A percentile compares a stretch with the other conserved stretches of the same genome.
These are phyloP conservation scores for Fusarium sororula DNA, from an alignment of 2,329 filamentous ascomycete species.

Conservation along the genomic window DNA sequence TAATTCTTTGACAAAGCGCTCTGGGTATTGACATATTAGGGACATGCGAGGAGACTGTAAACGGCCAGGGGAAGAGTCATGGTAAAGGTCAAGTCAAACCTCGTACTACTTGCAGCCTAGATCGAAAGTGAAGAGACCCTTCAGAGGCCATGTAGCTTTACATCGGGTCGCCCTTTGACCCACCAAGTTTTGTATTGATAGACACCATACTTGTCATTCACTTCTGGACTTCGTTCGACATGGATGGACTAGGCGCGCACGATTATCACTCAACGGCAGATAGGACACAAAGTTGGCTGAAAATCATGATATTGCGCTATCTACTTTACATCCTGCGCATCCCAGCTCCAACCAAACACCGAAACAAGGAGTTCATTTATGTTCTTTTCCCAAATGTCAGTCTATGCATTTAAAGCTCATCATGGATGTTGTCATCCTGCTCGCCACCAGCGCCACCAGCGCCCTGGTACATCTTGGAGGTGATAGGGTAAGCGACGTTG, in stretches of 20 bases:
- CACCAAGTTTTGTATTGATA: background rate
- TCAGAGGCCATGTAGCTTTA: background rate
- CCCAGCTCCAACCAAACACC: constrained; percentile 45
- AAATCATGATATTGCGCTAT: constrained; percentile 43
- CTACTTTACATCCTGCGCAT: constrained; percentile 46
- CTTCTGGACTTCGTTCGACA: background rate
- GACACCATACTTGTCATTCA: background rate
- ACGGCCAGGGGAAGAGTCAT: background rate
- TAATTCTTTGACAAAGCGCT: background rate
- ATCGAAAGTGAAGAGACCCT: background rate
- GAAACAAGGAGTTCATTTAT: constrained; percentile 40
- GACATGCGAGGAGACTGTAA: background rate
- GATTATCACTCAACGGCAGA: background rate
- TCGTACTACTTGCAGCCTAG: background rate
- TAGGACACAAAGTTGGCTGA: background rate
- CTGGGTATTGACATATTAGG: background rate
- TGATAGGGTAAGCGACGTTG: constrained; percentile 97
- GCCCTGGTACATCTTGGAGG: constrained; percentile 90
- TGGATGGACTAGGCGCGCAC: background rate
- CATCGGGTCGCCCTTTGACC: background rate
- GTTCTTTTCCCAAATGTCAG: constrained; percentile 40
- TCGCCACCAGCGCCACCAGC: constrained; percentile 62
- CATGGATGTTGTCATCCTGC: constrained; percentile 77
- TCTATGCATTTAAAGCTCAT: constrained; percentile 76
- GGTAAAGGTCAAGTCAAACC: background rate